phyloP scores from a whole-genome alignment of 2,329 filamentous ascomycete genomes.

The Emergomyces pasteurianus region DNA sequence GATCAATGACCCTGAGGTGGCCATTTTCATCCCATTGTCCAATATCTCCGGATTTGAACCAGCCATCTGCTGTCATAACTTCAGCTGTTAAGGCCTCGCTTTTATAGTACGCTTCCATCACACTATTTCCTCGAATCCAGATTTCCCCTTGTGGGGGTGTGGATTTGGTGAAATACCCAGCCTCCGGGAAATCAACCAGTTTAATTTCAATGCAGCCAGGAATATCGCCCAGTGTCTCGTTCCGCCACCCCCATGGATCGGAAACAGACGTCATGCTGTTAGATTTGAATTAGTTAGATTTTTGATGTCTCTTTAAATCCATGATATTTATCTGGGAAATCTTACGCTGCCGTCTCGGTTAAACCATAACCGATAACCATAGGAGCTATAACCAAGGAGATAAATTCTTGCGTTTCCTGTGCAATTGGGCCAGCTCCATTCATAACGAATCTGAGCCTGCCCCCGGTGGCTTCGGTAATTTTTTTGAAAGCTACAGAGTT shows the following conservation, averaged over 20 bases:
- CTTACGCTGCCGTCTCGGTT: constrained; percentile 72
- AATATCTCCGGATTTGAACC: constrained; percentile 97
- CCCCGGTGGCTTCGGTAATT: constrained; percentile 79
- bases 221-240: constrained; percentile 63
- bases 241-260: constrained; percentile 74
- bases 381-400: constrained; percentile 81
- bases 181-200: constrained; percentile 77
- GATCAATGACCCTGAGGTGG: constrained; percentile 78
- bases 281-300: background rate
- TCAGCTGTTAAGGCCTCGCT: constrained; percentile 76
- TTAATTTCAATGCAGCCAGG: constrained; percentile 74
- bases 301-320: background rate
- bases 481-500: constrained; percentile 86
- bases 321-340: constrained; percentile 6
- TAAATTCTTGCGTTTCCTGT: constrained; percentile 74
- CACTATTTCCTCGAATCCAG: constrained; percentile 66
- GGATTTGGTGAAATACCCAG: constrained; percentile 68
- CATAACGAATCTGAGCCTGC: constrained; percentile 75
- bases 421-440: constrained; percentile 89
- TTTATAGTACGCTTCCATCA: constrained; percentile 69
- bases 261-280: constrained; percentile 33
- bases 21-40: constrained; percentile 75
- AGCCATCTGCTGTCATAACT: constrained; percentile 68
- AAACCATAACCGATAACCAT: constrained; percentile 92
- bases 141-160: constrained; percentile 84